A percentile compares a stretch with the other conserved stretches of the same genome.
Conservation (phyloP, 257 asterid species). For the Hygrophila difformis region DNA sequence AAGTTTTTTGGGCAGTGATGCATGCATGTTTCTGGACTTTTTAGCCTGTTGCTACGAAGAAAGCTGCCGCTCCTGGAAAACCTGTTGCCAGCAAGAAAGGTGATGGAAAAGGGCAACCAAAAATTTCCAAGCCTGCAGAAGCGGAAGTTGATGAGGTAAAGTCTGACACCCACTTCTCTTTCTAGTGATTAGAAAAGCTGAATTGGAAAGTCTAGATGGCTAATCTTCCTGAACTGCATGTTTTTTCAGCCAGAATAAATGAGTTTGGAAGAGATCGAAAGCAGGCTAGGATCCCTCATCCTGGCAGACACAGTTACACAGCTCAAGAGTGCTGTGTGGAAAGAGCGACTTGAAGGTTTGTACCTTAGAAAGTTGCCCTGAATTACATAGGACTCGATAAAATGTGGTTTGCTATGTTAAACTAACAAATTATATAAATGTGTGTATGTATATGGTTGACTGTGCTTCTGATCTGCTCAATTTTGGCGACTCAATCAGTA, state of each 20-base stretch:
- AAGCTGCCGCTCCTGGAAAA: conserved; percentile 51
- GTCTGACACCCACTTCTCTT: neutral
- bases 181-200: neutral
- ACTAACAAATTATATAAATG: no score
- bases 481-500: no score
- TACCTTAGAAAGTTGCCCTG: neutral
- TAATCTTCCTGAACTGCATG: conserved; percentile 12
- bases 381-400: neutral
- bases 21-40: conserved; percentile 6
- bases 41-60: conserved; percentile 71
- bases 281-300: conserved; percentile 75
- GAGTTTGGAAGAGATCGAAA: conserved; percentile 97
- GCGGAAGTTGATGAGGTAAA: conserved; percentile 86
- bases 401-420: no score
- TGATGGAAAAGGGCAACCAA: conserved; percentile 53
- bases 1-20: conserved; percentile 20
- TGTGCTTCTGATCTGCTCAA: no score
- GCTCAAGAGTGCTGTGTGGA: conserved; percentile 91
- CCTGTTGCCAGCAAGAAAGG: conserved; percentile 57
- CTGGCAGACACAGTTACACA: conserved; percentile 74
- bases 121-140: conserved; percentile 57
- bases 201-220: neutral
- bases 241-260: conserved; percentile 75
- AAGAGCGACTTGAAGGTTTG: conserved; percentile 97
- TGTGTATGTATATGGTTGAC: no score